Percentiles rank a stretch among this genome's conserved stretches.
Conservation (phyloP, 768 basidiomycete genomes). For the Leccinum pellstonianum region DNA sequence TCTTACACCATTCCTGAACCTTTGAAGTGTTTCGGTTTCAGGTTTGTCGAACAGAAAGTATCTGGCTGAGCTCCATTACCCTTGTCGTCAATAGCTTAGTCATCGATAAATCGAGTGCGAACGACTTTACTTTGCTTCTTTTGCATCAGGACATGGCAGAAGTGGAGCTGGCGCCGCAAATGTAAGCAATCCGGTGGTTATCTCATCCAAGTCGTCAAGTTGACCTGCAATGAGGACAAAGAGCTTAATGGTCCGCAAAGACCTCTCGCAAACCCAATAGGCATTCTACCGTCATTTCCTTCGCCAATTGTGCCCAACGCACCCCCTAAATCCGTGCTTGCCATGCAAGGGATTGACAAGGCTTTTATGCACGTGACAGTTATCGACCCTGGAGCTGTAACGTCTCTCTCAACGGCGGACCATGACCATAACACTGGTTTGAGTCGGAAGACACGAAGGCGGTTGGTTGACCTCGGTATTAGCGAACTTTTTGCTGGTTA, state of each 20-base stretch:
- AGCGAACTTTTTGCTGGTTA: constrained; percentile 84
- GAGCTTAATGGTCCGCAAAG: not conserved
- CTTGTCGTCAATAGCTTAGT: too few relatives aligned
- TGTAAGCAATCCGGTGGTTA: constrained; percentile 16
- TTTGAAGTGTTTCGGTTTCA: too few relatives aligned
- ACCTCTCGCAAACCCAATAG: constrained; percentile 20
- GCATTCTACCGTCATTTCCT: constrained; percentile 66
- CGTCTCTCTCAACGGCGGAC: constrained; percentile 40
- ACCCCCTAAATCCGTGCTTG: constrained; percentile 68
- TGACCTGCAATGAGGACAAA: not conserved
- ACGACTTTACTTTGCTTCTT: too few relatives aligned
- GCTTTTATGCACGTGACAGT: constrained; percentile 69
- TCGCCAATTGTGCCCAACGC: constrained; percentile 62
- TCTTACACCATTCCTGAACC: too few relatives aligned
- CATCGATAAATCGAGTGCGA: too few relatives aligned
- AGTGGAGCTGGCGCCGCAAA: constrained; percentile 11
- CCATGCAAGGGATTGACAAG: constrained; percentile 75
- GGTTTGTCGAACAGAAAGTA: too few relatives aligned
- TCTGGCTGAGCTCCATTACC: too few relatives aligned
- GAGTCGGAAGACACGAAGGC: constrained; percentile 55
- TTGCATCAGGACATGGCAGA: constrained; percentile 6
- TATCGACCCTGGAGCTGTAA: constrained; percentile 51
- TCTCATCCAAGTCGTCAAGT: constrained; percentile 8
- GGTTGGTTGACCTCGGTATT: constrained; percentile 75
- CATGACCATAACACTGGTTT: constrained; percentile 49